A percentile compares a stretch with the other conserved stretches of the same genome.
Conservation (phyloP, 148 eudicot species). For the Rhododendron henanense region DNA sequence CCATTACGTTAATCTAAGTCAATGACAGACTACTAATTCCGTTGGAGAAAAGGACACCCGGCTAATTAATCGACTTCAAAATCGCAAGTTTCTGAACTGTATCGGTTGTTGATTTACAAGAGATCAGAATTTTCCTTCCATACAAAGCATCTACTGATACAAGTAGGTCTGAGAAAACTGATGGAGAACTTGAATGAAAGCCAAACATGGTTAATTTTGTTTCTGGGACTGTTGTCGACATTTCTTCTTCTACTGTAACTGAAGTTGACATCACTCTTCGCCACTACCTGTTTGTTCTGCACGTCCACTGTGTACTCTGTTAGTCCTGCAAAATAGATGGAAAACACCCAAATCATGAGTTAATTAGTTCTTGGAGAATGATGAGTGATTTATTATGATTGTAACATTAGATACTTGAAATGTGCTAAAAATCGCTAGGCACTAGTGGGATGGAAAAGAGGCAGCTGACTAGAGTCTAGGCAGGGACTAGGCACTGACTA, state of each 20-base stretch:
- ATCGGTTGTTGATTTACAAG: neutral
- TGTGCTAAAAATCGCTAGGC: too few species aligned
- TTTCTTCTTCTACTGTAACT: neutral
- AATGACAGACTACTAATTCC: neutral
- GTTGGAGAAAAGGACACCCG: too few species aligned
- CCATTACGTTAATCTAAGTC: neutral
- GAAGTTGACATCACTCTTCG: conserved; percentile 35
- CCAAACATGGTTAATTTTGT: neutral
- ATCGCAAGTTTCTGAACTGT: neutral
- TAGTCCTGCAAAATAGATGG: conserved; percentile 29
- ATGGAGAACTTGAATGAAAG: conserved; percentile 23
- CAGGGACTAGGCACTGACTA: too few species aligned
- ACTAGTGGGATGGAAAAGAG: too few species aligned
- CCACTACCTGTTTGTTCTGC: conserved; percentile 32
- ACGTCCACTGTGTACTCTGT: conserved; percentile 45
- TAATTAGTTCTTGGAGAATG: neutral
- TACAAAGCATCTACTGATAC: neutral
- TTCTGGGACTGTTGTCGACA: neutral
- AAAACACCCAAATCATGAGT: neutral
- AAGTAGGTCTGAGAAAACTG: conserved; percentile 23
- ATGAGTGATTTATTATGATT: too few species aligned
- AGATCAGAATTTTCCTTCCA: neutral
- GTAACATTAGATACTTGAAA: too few species aligned
- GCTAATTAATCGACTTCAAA: neutral
- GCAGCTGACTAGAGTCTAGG: too few species aligned